Conservation (phyloP, 1,139 yeast genomes). For the Yamadazyma triangularis region DNA sequence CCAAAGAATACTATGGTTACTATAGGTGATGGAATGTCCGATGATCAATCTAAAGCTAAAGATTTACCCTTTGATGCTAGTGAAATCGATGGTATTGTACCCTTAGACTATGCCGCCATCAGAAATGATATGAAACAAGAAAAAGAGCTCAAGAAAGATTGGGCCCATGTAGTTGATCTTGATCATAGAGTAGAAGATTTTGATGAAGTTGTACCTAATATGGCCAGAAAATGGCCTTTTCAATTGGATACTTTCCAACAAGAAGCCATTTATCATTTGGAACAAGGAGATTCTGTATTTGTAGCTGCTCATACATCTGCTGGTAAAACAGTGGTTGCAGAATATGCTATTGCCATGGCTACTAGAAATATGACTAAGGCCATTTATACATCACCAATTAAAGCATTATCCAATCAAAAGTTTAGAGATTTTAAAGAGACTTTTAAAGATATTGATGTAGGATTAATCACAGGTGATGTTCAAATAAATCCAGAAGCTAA, state of each 20-base stretch:
- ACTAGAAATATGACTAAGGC: conserved; percentile 86
- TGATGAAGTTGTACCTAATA: conserved; percentile 81
- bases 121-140: conserved; percentile 23
- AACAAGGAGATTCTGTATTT: conserved; percentile 95
- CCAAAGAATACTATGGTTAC: conserved; percentile 2
- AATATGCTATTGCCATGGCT: conserved; percentile 93
- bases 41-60: conserved; percentile 1
- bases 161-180: conserved; percentile 96
- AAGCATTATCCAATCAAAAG: conserved; percentile 89
- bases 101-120: conserved; percentile 46
- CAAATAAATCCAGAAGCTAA: conserved; percentile 97
- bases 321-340: conserved; percentile 90
- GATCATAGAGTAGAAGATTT: conserved; percentile 82
- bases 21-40: conserved; percentile 1
- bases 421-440: conserved; percentile 86
- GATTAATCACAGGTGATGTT: conserved; percentile 96
- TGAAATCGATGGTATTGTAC: conserved; percentile 75
- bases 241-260: conserved; percentile 93
- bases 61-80: conserved; percentile 26
- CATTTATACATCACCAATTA: conserved; percentile 89
- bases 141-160: conserved; percentile 48
- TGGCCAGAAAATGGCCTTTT: conserved; percentile 92
- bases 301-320: conserved; percentile 98
- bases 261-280: conserved; percentile 93
- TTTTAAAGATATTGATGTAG: conserved; percentile 80